Percentiles rank a stretch among this genome's conserved stretches.
Conservation (phyloP, 73 alveolate species). For the Symbiodinium natans region DNA sequence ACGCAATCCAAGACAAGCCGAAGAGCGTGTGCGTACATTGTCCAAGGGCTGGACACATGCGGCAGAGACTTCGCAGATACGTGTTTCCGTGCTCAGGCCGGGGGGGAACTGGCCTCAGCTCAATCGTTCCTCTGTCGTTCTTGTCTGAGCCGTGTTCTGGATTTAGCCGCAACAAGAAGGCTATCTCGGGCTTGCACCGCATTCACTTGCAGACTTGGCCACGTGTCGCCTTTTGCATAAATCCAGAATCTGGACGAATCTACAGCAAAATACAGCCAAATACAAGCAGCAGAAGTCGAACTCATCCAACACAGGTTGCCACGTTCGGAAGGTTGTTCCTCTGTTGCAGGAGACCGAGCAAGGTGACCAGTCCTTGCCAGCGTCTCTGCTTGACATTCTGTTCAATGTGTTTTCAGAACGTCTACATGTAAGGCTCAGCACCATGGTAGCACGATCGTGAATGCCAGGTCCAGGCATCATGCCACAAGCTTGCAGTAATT, state of each 20-base stretch:
- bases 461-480: no score
- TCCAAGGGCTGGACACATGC: conserved; percentile 20
- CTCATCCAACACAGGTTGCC: not conserved
- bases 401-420: no score
- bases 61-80: conserved; percentile 47
- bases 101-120: conserved; percentile 40
- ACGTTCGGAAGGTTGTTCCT: conserved; percentile 81
- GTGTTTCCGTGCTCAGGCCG: conserved; percentile 53
- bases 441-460: no score
- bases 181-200: conserved; percentile 30
- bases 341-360: conserved; percentile 88
- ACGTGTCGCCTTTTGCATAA: conserved; percentile 43
- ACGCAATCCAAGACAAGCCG: not conserved
- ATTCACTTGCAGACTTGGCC: conserved; percentile 32
- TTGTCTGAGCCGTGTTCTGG: not conserved
- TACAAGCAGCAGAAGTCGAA: no score
- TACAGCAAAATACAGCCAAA: no score
- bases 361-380: conserved; percentile 62
- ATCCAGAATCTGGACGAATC: not conserved
- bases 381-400: no score
- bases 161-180: not conserved
- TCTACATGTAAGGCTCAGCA: no score
- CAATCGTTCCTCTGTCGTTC: not conserved
- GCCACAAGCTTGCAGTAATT: no score
- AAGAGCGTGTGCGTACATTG: not conserved